Conservation (phyloP, 208 protist genomes). For the Wallacemonas sp. region DNA sequence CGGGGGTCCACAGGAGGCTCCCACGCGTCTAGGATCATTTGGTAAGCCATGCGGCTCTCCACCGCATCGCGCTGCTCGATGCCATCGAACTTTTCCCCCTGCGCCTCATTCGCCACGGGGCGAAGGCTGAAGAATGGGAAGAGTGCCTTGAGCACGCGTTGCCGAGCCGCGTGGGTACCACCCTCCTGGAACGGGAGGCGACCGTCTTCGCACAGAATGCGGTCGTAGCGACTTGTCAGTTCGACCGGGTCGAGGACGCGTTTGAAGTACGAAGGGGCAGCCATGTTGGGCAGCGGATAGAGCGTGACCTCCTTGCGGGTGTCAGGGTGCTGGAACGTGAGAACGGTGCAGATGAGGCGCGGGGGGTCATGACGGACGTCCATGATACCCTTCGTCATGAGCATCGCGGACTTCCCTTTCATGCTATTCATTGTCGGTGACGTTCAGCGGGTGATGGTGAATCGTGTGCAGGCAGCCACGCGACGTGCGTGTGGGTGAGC, state of each 20-base stretch:
- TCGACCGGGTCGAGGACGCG: conserved; percentile 40
- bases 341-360: conserved; percentile 60
- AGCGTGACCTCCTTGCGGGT: conserved; percentile 79
- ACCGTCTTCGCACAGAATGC: conserved; percentile 83
- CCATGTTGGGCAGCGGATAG: conserved; percentile 75
- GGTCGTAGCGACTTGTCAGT: conserved; percentile 51
- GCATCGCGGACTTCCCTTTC: conserved; percentile 64
- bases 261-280: conserved; percentile 57
- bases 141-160: conserved; percentile 37
- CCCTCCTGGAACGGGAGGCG: conserved; percentile 67
- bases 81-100: conserved; percentile 75
- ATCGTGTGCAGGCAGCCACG: background rate
- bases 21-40: conserved; percentile 69
- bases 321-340: conserved; percentile 59
- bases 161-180: conserved; percentile 27
- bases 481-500: background rate
- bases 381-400: conserved; percentile 86
- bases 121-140: conserved; percentile 75
- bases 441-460: background rate
- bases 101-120: conserved; percentile 38
- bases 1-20: conserved; percentile 79
- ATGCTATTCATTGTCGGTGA: conserved; percentile 40
- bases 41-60: conserved; percentile 87
- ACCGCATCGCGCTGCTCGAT: conserved; percentile 63
- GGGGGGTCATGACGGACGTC: conserved; percentile 73